Conservation (phyloP, 768 basidiomycete genomes). For the Mycena floridula region DNA sequence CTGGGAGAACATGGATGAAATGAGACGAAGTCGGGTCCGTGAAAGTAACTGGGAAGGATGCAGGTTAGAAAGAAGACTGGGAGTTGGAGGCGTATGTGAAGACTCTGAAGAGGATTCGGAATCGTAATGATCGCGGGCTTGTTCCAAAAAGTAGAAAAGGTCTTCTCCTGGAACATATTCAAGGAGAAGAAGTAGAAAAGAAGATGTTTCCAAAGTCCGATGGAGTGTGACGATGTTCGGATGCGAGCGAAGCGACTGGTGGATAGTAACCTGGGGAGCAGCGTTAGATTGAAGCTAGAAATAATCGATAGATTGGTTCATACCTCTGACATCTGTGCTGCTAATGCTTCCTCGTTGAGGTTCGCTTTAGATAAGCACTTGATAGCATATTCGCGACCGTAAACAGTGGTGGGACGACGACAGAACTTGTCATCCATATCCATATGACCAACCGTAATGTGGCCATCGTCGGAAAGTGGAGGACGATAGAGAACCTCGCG, state of each 20-base stretch:
- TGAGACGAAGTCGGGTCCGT: slow-evolving; percentile 81
- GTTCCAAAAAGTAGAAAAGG: slow-evolving; percentile 96
- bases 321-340: slow-evolving; percentile 89
- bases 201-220: slow-evolving; percentile 86
- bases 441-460: slow-evolving; percentile 49
- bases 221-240: slow-evolving; percentile 94
- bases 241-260: slow-evolving; percentile 86
- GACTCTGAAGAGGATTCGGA: slow-evolving; percentile 32
- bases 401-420: slow-evolving; percentile 35
- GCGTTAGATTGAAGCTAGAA: slow-evolving; percentile 7
- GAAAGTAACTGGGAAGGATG: slow-evolving; percentile 79
- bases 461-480: slow-evolving; percentile 45
- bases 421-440: slow-evolving; percentile 44
- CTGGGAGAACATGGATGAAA: slow-evolving; percentile 96
- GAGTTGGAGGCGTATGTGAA: slow-evolving; percentile 85
- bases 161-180: slow-evolving; percentile 98
- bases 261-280: slow-evolving; percentile 72
- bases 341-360: slow-evolving; percentile 81
- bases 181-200: slow-evolving; percentile 87
- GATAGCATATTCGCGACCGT: slow-evolving; percentile 86
- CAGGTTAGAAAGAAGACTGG: slow-evolving; percentile 81
- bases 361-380: slow-evolving; percentile 95
- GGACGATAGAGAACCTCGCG: slow-evolving; percentile 57
- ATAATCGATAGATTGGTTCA: too few species aligned
- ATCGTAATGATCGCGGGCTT: slow-evolving; percentile 83